Evolutionary conservation across 177 flowering plant species (phyloP), one percentile per base, ranked within the genome.

Genomic region (Vitis hybrid): DNA sequence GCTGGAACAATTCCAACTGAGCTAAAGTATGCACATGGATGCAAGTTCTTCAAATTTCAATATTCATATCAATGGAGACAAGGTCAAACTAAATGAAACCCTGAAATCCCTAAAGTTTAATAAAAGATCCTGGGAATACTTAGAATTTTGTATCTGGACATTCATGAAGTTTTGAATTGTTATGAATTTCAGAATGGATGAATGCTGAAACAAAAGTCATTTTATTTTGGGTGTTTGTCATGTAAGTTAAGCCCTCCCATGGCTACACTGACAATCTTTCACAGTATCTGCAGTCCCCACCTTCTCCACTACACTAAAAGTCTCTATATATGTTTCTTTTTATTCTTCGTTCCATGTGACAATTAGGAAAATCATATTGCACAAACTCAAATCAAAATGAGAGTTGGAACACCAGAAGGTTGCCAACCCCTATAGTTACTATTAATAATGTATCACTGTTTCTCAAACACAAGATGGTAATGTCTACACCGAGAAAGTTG

Each of bases 11-110:
- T 14, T 55, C 57, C 21, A 55, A 15, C 15, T 55, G 57, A 55
- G 57, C 57, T 55, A 39, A 15, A 55, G 57, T 7, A 55, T 55
- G 57, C 57, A 55, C 57, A 55, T 55, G 57, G 57, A 14, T 55
- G 17, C 17, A 55, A 12, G 57, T 55, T 55, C 48, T 55, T 55
- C 15, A 55, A 13, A 15, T 55, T 55, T 55, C 17, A 55, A 55
- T 55, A 14, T 55, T 14, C 15, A 15, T 17, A 12, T 55, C 57
- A 14, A 12, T 39, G 48, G 1, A 39, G 48, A 39, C 9, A 6
- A 34, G 48, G 48, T 39, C 48, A 39, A 39, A 39, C 48, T 39
- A 6, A 39, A 39, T 39, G 48, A 14, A 14, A 55, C 17, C 57
- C 7, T 55, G 32, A 30, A 30, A 30, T 30, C 15, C 7, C n/a